These are phyloP conservation scores for Microstegium vimineum DNA, from an alignment of 176 grass and related monocot genomes.

Conservation along the genomic window DNA sequence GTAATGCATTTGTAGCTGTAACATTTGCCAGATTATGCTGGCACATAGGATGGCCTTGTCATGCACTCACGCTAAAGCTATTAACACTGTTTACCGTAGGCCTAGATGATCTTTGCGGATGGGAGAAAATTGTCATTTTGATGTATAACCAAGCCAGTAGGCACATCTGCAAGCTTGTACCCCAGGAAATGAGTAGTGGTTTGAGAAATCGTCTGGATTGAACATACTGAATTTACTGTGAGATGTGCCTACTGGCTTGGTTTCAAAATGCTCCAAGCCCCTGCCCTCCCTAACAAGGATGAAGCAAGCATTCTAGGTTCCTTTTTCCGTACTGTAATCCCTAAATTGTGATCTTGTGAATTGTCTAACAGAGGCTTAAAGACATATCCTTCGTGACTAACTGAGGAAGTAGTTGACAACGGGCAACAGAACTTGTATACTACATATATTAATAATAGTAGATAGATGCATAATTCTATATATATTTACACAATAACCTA, in stretches of 20 bases:
- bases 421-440: too few species aligned
- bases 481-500: background rate
- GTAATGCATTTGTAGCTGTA: background rate
- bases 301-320: too few species aligned
- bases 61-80: background rate
- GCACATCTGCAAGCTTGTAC: background rate
- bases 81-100: background rate
- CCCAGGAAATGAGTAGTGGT: background rate
- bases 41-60: background rate
- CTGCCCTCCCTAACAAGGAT: too few species aligned
- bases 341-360: too few species aligned
- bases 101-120: background rate
- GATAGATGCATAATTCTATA: too few species aligned
- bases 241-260: too few species aligned
- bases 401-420: too few species aligned
- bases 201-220: background rate
- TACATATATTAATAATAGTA: too few species aligned
- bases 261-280: too few species aligned
- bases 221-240: background rate
- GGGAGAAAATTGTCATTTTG: background rate
- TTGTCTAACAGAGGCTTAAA: too few species aligned
- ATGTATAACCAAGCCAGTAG: background rate
- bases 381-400: too few species aligned
- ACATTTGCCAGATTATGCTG: background rate
- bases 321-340: too few species aligned